phyloP scores from a whole-genome alignment of 495 filamentous ascomycete genomes.

The Xylaria flabelliformis region DNA sequence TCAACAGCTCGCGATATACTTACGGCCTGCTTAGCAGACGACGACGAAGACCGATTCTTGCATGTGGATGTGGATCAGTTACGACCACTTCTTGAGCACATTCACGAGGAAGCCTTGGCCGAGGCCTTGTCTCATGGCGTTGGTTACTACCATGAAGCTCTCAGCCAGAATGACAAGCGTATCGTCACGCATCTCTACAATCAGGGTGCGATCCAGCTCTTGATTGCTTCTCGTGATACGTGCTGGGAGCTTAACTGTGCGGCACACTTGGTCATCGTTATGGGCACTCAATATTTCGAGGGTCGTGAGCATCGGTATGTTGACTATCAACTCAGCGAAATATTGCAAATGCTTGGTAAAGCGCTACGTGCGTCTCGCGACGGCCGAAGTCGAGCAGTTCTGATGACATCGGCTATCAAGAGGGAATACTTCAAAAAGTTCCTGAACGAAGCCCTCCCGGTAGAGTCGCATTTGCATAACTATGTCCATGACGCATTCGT shows the following conservation, averaged over 20 bases:
- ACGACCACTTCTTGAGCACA: constrained; percentile 74
- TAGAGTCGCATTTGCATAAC: constrained; percentile 90
- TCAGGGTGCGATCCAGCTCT: constrained; percentile 89
- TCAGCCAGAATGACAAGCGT: constrained; percentile 85
- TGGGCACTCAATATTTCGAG: constrained; percentile 99
- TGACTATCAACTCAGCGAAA: constrained; percentile 92
- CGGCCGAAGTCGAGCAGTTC: constrained; percentile 82
- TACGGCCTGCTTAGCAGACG: constrained; percentile 81
- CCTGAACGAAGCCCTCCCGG: constrained; percentile 91
- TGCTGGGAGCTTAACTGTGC: constrained; percentile 94
- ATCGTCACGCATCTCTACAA: constrained; percentile 92
- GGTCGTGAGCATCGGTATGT: constrained; percentile 97
- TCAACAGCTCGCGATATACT: constrained; percentile 89
- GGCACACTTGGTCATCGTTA: constrained; percentile 90
- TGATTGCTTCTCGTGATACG: constrained; percentile 91
- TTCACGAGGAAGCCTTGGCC: constrained; percentile 85
- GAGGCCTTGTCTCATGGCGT: constrained; percentile 95
- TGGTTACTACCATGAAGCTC: constrained; percentile 95
- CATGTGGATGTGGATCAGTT: constrained; percentile 82
- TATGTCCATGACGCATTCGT: constrained; percentile 97
- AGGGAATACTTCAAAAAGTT: constrained; percentile 99
- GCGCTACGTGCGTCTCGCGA: constrained; percentile 78
- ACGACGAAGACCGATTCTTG: constrained; percentile 93
- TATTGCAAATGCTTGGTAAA: constrained; percentile 99
- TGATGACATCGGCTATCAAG: constrained; percentile 94